Evolutionary conservation across 208 protist species (phyloP).

Genomic region (Entamoeba invadens): DNA sequence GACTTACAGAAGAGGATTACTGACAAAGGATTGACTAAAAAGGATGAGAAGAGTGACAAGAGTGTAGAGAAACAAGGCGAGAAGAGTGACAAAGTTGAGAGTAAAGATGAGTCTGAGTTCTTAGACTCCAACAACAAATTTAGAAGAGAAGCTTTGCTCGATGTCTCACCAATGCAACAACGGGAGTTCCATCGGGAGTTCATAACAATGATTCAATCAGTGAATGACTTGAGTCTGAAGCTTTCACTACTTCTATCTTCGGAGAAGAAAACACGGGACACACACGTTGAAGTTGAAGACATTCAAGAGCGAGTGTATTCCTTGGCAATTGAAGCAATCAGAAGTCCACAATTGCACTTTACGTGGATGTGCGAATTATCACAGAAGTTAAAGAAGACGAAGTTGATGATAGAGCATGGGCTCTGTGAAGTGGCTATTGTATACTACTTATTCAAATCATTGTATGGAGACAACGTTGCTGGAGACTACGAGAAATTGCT

Average conservation of each 20-base stretch:
- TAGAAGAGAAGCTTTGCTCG: not conserved
- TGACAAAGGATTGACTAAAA: not conserved
- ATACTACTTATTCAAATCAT: not conserved
- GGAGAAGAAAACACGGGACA: not conserved
- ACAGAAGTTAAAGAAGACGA: not conserved
- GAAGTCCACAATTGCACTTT: not conserved
- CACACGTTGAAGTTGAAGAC: not conserved
- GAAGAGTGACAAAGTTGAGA: not conserved
- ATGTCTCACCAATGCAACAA: conserved; percentile 2
- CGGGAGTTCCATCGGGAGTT: not conserved
- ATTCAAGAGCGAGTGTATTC: not conserved
- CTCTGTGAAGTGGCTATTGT: not conserved
- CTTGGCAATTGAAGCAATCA: not conserved
- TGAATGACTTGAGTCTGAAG: not conserved
- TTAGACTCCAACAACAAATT: not conserved
- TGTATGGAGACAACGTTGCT: not conserved
- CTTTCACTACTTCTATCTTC: not conserved
- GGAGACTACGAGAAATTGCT: not conserved
- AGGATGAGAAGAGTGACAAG: not conserved
- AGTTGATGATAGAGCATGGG: not conserved
- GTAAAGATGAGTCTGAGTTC: not conserved
- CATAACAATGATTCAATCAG: not conserved
- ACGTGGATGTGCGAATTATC: not conserved
- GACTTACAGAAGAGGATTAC: not conserved
- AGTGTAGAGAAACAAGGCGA: not conserved